Base-by-base conservation (phyloP, 2,329 filamentous ascomycete genomes). In the Colletotrichum echinochloae region DNA sequence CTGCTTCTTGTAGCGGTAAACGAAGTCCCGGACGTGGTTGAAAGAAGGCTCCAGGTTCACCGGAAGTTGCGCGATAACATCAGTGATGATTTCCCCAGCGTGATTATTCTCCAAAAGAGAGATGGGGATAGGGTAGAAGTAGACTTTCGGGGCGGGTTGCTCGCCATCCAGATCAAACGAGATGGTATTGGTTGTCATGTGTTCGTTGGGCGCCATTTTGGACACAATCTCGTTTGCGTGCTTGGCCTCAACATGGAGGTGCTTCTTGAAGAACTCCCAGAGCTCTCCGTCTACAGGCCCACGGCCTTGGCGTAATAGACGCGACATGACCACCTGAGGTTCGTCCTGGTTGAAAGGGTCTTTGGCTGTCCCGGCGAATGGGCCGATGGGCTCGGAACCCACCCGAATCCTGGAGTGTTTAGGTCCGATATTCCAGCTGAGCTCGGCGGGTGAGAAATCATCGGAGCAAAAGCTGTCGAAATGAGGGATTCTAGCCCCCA, bases 401-500 rank as follows among this genome's bases (percentile, higher is more conserved):
- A 77, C 81, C 1, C 79, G 72, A 23, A 82, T 74, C 0, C 63
- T 75, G n/a, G 79, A 78, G 1, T 61, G 49, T 0, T 65, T 56
- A 2, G n/a, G 37, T 0, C 74, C 73, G 1, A 77, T 81, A 20
- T 78, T 77, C 81, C 81, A 82, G 71, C 80, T 82, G 2, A 82
- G 66, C 71, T 82, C 80, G 8, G 82, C 73, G 0, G 81, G 81
- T 1, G 74, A 78, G 54, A 78, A 70, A 60, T 82, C 77, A 57
- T 83, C 81, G 16, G 66, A 66, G 30, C 66, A 70, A 49, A 70
- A 66, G 63, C 66, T 70, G 51, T 70, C 66, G 49, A 70, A 70
- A 44, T 57, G 66, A 44, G 62, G 66, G 33, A 66, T 48, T 11
- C 66, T 56, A 20, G 18, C 35, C 26, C 66, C 66, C 0, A 51